Evolutionary conservation across 2,329 filamentous ascomycete genomes (phyloP).

Genomic region (Apiospora pterosperma): DNA sequence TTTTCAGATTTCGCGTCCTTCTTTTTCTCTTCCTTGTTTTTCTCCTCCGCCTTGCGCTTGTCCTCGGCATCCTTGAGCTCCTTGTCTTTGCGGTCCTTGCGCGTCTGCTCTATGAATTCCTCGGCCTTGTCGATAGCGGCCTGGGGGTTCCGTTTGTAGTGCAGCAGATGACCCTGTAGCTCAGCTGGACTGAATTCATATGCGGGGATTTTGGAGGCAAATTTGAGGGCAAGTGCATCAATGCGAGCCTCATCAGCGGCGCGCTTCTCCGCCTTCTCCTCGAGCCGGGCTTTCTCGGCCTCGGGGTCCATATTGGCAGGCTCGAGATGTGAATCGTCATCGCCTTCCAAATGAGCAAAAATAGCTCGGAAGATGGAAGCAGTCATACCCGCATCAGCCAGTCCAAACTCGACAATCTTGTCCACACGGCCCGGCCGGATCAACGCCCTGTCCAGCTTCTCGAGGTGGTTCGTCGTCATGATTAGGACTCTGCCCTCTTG

Average conservation of each 20-base stretch:
- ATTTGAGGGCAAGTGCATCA: slow-evolving; percentile 42
- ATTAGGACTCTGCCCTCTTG: slow-evolving; percentile 61
- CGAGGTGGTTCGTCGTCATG: slow-evolving; percentile 64
- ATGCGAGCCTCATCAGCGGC: slow-evolving; percentile 37
- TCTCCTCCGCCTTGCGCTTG: slow-evolving; percentile 29
- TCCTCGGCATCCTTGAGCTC: slow-evolving; percentile 29
- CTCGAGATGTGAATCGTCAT: slow-evolving; percentile 30
- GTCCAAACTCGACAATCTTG: slow-evolving; percentile 54
- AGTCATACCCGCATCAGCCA: slow-evolving; percentile 50
- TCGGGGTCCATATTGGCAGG: slow-evolving; percentile 24
- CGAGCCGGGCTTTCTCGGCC: slow-evolving; percentile 20
- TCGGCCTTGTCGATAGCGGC: slow-evolving; percentile 43
- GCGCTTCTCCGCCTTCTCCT: slow-evolving; percentile 28
- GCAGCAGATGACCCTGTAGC: slow-evolving; percentile 56
- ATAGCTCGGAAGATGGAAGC: slow-evolving; percentile 56
- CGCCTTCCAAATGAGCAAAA: slow-evolving; percentile 49
- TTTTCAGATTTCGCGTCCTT: slow-evolving; percentile 25
- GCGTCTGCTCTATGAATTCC: slow-evolving; percentile 47
- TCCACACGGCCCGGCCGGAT: slow-evolving; percentile 62
- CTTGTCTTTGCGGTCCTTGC: slow-evolving; percentile 36
- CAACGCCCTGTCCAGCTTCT: slow-evolving; percentile 59
- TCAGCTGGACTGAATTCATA: slow-evolving; percentile 58
- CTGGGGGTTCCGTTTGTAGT: slow-evolving; percentile 50
- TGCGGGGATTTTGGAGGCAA: slow-evolving; percentile 48
- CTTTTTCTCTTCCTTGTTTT: slow-evolving; percentile 39